Evolutionary conservation across 2,329 filamentous ascomycete genomes (phyloP), one percentile per base, ranked within the genome.

Genomic region (Fusarium poae): DNA sequence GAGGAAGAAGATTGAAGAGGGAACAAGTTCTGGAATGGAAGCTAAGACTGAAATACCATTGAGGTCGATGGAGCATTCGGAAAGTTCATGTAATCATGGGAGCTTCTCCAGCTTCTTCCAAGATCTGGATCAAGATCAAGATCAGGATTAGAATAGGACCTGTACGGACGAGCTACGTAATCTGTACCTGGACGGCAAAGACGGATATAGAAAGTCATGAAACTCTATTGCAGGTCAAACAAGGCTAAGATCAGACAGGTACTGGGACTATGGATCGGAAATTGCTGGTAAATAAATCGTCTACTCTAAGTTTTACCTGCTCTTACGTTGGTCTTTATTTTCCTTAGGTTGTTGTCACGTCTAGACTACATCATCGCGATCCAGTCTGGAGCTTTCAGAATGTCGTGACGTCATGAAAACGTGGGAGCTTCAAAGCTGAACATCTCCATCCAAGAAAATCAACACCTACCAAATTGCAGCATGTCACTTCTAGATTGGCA

Each of bases 341-440:
- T 43, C 4, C 16, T 43, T 27, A 8, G 27, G 27, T 65, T 45
- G 45, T n/a, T 71, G 72, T 74, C 61, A 72, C 68, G 53, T 53
- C 65, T 57, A 64, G 53, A 51, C 65, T 58, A 70, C 69, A 74
- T 74, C 68, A 73, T 74, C 66, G 44, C 61, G 57, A 62, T 69
- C 52, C 51, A 48, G 56, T 42, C 18, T 57, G 55, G 57, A 65
- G 57, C 29, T 55, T n/a, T 39, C 10, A 3, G 8, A 16, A 16
- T 58, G 51, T 64, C 63, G 68, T 74, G 72, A 74, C 72, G 72
- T 74, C 72, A 74, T 73, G 68, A 43, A n/a, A 52, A 45, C 48
- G 50, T 30, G 27, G 58, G 35, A 64, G 60, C 35, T 55, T 21
- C 34, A 15, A 23, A 34, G 30, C 42, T 18, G 23, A 50, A 42